Conservation (phyloP, 2,329 filamentous ascomycete species). For the Apiospora malaysiana region DNA sequence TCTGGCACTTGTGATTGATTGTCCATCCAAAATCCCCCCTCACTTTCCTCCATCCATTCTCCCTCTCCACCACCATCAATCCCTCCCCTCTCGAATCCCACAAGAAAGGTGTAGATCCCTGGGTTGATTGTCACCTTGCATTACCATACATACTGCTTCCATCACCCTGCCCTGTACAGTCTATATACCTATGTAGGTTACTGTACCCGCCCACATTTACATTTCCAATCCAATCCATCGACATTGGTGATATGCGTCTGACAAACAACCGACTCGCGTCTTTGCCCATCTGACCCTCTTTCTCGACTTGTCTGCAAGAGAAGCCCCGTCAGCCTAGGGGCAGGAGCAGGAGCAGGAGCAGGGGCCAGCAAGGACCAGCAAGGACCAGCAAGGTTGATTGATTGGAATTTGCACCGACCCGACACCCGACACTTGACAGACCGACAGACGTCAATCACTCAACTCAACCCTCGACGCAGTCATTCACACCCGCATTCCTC, state of each 20-base stretch:
- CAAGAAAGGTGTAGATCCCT: neutral
- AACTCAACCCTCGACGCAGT: neutral
- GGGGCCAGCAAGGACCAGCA: no score
- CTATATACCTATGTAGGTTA: neutral
- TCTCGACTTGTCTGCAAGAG: neutral
- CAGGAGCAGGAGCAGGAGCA: no score
- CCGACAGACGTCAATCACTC: neutral
- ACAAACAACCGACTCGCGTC: neutral
- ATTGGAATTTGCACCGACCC: no score
- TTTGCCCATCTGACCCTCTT: neutral
- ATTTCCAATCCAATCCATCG: neutral
- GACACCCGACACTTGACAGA: neutral
- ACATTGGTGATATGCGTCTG: neutral
- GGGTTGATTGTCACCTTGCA: neutral
- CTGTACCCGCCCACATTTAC: neutral
- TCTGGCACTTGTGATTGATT: neutral
- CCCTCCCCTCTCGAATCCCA: neutral
- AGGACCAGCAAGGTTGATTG: neutral
- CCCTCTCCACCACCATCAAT: neutral
- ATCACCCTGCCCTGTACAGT: neutral
- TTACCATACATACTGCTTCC: no score
- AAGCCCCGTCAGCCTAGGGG: no score
- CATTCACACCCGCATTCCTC: neutral
- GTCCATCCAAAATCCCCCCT: neutral
- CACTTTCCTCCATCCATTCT: neutral